Base-by-base conservation (phyloP, 2,329 filamentous ascomycete species). In the Penicillium sp. region DNA sequence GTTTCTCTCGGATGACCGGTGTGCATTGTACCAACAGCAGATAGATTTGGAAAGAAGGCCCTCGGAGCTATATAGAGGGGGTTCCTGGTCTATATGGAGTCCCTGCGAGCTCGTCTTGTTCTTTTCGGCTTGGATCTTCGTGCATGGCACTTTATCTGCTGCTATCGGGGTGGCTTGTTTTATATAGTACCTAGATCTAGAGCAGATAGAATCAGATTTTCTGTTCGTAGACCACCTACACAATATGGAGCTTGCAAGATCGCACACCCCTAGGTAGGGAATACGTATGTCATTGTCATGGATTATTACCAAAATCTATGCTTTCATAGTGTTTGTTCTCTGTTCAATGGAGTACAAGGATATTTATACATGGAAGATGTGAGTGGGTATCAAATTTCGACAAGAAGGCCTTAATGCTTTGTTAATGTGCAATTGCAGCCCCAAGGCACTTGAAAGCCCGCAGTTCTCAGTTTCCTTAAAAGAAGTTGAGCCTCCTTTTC, bases 401-500 rank as follows among this genome's bases (percentile, higher is more conserved):
- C 33, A 20, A 37, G 12, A 18, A 20, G 33, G 9, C n/a, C 6
- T 10, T 18, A 37, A 20, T 37, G 33, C 8, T 3, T 18, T 37
- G 33, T 20, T 35, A 10, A 20, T 37, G 9, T 35, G 33, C 15
- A 37, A 20, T 20, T 37, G 33, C 33, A 37, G 18, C 15, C 18
- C 33, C 4, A 10, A 3, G 8, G 8, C 33, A 18, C 15, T 20
- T 37, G 15, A 12, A 20, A 37, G 33, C 18, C 15, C 10, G 15
- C 4, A 6, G 18, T 5, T 37, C 1, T 12, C 33, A 6, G 38
- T 39, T 13, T 12, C 10, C 7, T 56, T 53, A 69, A 42, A 66
- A 68, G 46, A 69, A 69, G 49, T 61, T 65, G 29, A 60, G 18
- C 33, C 65, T 68, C 25, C 58, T 59, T 29, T 52, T 58, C 5